Evolutionary conservation across 2,329 filamentous ascomycete genomes (phyloP).

Genomic region (Colletotrichum lentis): DNA sequence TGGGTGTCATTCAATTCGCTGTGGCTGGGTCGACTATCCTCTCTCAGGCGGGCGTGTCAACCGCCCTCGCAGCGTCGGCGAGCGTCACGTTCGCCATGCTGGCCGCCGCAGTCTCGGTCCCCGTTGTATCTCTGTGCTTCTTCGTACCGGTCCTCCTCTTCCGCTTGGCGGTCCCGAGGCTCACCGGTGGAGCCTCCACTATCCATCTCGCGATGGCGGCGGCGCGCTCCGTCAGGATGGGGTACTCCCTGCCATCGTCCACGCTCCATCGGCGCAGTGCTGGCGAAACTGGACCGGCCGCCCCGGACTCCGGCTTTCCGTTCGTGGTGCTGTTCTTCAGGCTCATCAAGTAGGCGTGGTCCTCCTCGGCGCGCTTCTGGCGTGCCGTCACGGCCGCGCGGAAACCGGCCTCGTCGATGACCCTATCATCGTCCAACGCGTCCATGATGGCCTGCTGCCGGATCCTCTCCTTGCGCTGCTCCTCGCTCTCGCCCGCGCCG

Average conservation of each 20-base stretch:
- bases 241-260: constrained; percentile 73
- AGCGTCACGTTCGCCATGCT: background rate
- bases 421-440: constrained; percentile 71
- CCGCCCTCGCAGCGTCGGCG: constrained; percentile 14
- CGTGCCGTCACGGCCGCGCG: constrained; percentile 68
- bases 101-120: background rate
- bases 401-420: constrained; percentile 72
- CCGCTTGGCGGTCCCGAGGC: constrained; percentile 49
- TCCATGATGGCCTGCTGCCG: constrained; percentile 73
- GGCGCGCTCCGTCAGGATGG: constrained; percentile 74
- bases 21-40: background rate
- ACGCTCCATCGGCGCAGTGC: constrained; percentile 65
- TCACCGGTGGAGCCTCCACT: constrained; percentile 60
- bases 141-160: constrained; percentile 45
- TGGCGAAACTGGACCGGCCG: constrained; percentile 24
- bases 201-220: constrained; percentile 76
- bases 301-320: constrained; percentile 39
- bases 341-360: constrained; percentile 45
- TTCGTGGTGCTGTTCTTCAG: constrained; percentile 35
- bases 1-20: background rate
- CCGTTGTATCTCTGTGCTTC: background rate
- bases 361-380: constrained; percentile 66
- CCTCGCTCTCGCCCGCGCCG: constrained; percentile 53
- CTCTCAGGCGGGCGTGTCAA: constrained; percentile 14
- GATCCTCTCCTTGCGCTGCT: constrained; percentile 65